These are phyloP conservation scores for Tillandsia fasciculata DNA, from an alignment of 176 grass and related monocot genomes.

Conservation along the genomic window DNA sequence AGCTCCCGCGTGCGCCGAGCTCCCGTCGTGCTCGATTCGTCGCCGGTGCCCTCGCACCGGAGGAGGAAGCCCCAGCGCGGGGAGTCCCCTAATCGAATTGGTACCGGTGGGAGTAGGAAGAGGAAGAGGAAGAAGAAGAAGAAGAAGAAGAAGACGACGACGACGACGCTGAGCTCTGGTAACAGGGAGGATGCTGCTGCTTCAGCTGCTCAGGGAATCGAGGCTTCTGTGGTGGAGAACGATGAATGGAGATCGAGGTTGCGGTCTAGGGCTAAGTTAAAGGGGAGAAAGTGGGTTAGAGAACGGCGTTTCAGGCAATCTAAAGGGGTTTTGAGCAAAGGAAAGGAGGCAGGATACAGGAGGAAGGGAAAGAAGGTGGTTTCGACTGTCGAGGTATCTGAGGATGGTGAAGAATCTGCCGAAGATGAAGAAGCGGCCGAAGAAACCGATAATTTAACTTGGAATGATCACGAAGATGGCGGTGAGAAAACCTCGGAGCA, in stretches of 20 bases:
- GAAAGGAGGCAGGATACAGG: constrained; percentile 17
- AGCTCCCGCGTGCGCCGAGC: constrained; percentile 65
- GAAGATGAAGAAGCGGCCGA: constrained; percentile 26
- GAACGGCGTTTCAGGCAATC: neutral
- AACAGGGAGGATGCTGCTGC: constrained; percentile 11
- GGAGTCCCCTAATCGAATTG: constrained; percentile 13
- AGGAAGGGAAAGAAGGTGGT: constrained; percentile 18
- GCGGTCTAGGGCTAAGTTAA: constrained; percentile 63
- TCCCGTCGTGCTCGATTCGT: constrained; percentile 67
- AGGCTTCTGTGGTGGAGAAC: constrained; percentile 19
- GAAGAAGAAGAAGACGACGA: constrained; percentile 9
- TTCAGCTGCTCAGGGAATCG: neutral
- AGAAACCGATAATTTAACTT: constrained; percentile 38
- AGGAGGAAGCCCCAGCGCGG: constrained; percentile 36
- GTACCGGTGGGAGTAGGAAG: constrained; percentile 31
- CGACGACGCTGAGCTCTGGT: neutral
- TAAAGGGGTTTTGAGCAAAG: constrained; percentile 25
- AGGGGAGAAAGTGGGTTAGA: constrained; percentile 22
- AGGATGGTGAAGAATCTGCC: constrained; percentile 1
- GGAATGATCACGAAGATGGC: constrained; percentile 6
- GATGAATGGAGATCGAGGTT: constrained; percentile 49
- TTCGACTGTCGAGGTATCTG: neutral
- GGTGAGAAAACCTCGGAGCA: neutral
- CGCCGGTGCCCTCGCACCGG: constrained; percentile 48
- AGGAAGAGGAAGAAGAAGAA: constrained; percentile 21